Evolutionary conservation across 345 rosid genomes (phyloP).

Genomic region (Sonneratia caseolaris): DNA sequence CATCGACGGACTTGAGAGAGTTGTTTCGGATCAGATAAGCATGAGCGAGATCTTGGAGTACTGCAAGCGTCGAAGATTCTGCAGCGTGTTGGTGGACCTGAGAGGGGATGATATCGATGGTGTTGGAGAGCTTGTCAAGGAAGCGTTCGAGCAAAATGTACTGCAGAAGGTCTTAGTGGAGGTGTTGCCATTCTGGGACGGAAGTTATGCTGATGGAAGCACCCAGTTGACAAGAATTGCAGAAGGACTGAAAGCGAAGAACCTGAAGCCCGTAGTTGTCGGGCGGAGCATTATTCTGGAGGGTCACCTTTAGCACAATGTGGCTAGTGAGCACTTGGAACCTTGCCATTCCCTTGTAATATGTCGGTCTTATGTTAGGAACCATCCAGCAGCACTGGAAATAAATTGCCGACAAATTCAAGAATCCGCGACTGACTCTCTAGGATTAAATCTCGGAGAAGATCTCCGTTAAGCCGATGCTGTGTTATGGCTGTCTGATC

Average conservation of each 20-base stretch:
- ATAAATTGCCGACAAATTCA: no score
- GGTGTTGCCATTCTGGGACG: slow-evolving; percentile 53
- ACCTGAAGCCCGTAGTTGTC: slow-evolving; percentile 31
- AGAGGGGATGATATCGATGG: slow-evolving; percentile 35
- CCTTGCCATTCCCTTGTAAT: background rate
- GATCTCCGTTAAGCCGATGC: background rate
- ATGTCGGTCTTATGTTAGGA: background rate
- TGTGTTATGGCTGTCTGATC: background rate
- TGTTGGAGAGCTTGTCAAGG: slow-evolving; percentile 43
- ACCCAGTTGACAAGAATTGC: slow-evolving; percentile 16
- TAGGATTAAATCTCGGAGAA: background rate
- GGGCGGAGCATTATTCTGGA: slow-evolving; percentile 42
- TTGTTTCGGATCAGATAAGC: slow-evolving; percentile 31
- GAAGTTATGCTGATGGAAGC: slow-evolving; percentile 4
- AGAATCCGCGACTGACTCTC: no score
- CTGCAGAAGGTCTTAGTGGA: slow-evolving; percentile 51
- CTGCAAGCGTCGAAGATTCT: slow-evolving; percentile 39
- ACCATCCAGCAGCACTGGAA: background rate
- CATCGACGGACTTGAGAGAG: slow-evolving; percentile 30
- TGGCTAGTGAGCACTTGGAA: background rate
- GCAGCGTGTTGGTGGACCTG: slow-evolving; percentile 56
- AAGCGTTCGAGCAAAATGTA: slow-evolving; percentile 34
- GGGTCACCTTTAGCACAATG: slow-evolving; percentile 29
- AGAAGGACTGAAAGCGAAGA: slow-evolving; percentile 30
- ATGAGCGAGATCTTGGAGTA: slow-evolving; percentile 43